Evolutionary conservation across 176 grass and related monocot genomes (phyloP).

Genomic region (Bothriochloa decipiens): DNA sequence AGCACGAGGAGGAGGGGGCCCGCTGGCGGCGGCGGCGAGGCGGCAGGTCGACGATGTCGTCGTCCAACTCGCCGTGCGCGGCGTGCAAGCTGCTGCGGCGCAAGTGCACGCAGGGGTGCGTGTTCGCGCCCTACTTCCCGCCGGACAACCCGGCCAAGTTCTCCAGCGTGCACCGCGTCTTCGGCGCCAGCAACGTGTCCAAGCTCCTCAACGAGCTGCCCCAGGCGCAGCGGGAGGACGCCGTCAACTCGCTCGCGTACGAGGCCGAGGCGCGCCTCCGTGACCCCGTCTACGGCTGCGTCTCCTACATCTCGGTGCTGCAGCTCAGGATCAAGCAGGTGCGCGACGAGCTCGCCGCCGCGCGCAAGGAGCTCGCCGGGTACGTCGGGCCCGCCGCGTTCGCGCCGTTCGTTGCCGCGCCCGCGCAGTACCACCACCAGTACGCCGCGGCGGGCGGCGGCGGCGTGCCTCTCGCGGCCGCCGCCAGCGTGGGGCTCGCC

Average conservation of each 20-base stretch:
- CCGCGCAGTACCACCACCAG: constrained; percentile 12
- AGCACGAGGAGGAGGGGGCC: not conserved
- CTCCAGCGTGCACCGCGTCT: constrained; percentile 86
- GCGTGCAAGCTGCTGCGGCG: constrained; percentile 88
- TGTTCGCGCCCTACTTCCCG: constrained; percentile 95
- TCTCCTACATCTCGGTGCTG: constrained; percentile 80
- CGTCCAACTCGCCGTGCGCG: constrained; percentile 74
- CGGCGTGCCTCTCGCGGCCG: not conserved
- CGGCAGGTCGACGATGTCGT: constrained; percentile 22
- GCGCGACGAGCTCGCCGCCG: constrained; percentile 48
- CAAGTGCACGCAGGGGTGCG: constrained; percentile 85
- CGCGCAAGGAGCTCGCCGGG: constrained; percentile 74
- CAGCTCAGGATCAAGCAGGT: constrained; percentile 68
- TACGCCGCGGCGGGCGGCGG: not conserved
- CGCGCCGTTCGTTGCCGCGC: constrained; percentile 36
- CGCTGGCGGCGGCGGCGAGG: too few relatives aligned
- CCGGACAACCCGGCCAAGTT: constrained; percentile 83
- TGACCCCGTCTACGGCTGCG: constrained; percentile 90
- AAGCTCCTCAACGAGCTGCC: constrained; percentile 80
- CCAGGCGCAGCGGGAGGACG: constrained; percentile 68
- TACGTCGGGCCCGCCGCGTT: constrained; percentile 66
- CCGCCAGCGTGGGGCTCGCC: constrained; percentile 27
- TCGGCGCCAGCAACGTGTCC: constrained; percentile 92
- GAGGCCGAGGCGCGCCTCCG: constrained; percentile 76
- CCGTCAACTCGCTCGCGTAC: constrained; percentile 84